Percentiles rank a stretch among this genome's conserved stretches.
Conservation (phyloP, 192 early-diverging fungal genomes). For the Globomyces pollinis-pini region DNA sequence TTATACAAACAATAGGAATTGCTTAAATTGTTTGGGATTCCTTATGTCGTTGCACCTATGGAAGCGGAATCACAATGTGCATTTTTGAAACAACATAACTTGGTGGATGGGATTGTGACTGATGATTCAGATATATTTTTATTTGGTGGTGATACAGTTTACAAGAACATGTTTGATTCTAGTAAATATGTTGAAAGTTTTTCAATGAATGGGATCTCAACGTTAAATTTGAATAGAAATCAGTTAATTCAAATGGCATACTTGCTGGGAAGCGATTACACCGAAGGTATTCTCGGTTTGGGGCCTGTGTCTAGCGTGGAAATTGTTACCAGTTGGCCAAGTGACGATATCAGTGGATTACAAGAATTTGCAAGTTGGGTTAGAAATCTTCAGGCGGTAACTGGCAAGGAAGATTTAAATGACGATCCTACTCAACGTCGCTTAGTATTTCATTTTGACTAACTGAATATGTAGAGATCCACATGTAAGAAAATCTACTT, state of each 20-base stretch:
- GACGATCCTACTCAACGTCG: neutral
- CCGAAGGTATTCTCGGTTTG: conserved; percentile 76
- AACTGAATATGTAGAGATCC: conserved; percentile 5
- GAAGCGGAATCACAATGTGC: conserved; percentile 99
- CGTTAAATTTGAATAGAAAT: conserved; percentile 58
- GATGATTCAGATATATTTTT: conserved; percentile 97
- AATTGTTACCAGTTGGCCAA: conserved; percentile 53
- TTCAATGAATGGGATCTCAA: conserved; percentile 48
- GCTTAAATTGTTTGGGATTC: conserved; percentile 85
- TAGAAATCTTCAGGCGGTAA: conserved; percentile 31
- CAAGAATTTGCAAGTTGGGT: conserved; percentile 37
- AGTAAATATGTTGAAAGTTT: conserved; percentile 87
- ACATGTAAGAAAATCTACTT: conserved; percentile 58
- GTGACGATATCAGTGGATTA: conserved; percentile 43
- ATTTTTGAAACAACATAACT: conserved; percentile 24
- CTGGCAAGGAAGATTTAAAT: neutral
- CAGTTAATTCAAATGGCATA: conserved; percentile 78
- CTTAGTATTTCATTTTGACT: neutral
- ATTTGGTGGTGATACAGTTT: conserved; percentile 73
- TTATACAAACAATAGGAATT: conserved; percentile 42
- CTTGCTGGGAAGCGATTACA: conserved; percentile 96
- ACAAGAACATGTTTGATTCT: conserved; percentile 90
- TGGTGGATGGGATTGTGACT: conserved; percentile 93
- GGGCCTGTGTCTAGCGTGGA: conserved; percentile 88
- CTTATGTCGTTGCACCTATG: conserved; percentile 86